Conservation (phyloP, 2,329 filamentous ascomycete genomes). For the Claviceps quebecensis region DNA sequence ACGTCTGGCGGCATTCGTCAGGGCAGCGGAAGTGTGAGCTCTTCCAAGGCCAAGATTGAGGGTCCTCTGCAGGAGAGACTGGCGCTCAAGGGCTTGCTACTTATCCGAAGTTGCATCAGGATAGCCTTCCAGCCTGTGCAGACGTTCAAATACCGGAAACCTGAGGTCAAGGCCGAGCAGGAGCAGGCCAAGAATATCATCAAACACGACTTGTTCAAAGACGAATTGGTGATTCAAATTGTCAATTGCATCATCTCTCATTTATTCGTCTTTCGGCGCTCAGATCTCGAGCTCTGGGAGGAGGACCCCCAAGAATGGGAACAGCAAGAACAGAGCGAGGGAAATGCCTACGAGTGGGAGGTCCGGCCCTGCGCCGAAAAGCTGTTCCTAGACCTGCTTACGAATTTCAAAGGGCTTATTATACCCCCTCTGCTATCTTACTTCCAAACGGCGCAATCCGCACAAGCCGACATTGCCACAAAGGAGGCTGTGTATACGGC, state of each 20-base stretch:
- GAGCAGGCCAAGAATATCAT: slow-evolving; percentile 53
- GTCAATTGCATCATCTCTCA: slow-evolving; percentile 75
- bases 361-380: slow-evolving; percentile 88
- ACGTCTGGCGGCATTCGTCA: slow-evolving; percentile 43
- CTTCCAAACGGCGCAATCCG: slow-evolving; percentile 63
- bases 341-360: slow-evolving; percentile 82
- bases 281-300: slow-evolving; percentile 83
- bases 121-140: slow-evolving; percentile 72
- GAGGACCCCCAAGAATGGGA: slow-evolving; percentile 95
- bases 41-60: slow-evolving; percentile 37
- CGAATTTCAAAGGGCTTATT: slow-evolving; percentile 74
- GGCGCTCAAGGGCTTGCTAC: slow-evolving; percentile 66
- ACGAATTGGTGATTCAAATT: slow-evolving; percentile 64
- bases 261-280: slow-evolving; percentile 75
- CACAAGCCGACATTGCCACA: slow-evolving; percentile 53
- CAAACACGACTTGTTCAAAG: slow-evolving; percentile 59
- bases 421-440: slow-evolving; percentile 68
- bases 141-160: slow-evolving; percentile 70
- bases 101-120: slow-evolving; percentile 69
- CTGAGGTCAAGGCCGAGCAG: slow-evolving; percentile 64
- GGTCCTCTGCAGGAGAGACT: slow-evolving; percentile 62
- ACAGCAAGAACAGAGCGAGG: slow-evolving; percentile 69
- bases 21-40: slow-evolving; percentile 21
- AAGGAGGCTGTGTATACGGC: slow-evolving; percentile 95
- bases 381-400: slow-evolving; percentile 80